These are phyloP conservation scores for Ceratocystis diversiconidia DNA, from an alignment of 2,329 filamentous ascomycete genomes.

Conservation along the genomic window DNA sequence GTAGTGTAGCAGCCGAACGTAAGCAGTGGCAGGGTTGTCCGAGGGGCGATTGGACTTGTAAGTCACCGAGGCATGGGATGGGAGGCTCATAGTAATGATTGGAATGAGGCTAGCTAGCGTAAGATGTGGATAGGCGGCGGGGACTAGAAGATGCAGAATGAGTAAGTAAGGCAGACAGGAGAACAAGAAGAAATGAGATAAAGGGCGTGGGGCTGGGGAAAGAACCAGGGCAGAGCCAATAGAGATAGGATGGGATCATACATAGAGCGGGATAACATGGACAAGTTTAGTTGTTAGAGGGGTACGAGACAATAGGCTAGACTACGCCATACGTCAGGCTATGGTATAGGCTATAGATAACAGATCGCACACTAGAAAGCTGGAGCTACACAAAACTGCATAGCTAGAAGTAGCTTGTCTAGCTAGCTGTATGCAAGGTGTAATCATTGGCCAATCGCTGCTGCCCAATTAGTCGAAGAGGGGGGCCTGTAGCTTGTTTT, in stretches of 20 bases:
- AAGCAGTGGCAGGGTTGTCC: constrained; percentile 25
- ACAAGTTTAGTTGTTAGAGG: not conserved
- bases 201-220: too few species aligned
- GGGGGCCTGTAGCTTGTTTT: too few species aligned
- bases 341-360: too few species aligned
- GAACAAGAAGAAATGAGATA: not conserved
- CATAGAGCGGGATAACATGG: not conserved
- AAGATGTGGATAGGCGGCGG: not conserved
- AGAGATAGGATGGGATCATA: not conserved
- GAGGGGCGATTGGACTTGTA: constrained; percentile 6
- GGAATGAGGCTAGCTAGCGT: not conserved
- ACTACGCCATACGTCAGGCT: too few species aligned
- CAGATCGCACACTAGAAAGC: too few species aligned
- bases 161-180: not conserved
- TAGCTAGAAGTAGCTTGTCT: too few species aligned
- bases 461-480: not conserved
- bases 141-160: not conserved
- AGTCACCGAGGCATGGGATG: constrained; percentile 13
- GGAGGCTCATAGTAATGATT: constrained; percentile 3
- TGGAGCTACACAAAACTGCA: too few species aligned
- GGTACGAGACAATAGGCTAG: not conserved
- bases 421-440: too few species aligned
- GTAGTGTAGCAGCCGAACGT: constrained; percentile 73
- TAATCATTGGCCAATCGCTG: not conserved
- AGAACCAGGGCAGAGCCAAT: too few species aligned